These are phyloP conservation scores for Clavispora fructus DNA, from an alignment of 805 yeast species.

Conservation along the genomic window DNA sequence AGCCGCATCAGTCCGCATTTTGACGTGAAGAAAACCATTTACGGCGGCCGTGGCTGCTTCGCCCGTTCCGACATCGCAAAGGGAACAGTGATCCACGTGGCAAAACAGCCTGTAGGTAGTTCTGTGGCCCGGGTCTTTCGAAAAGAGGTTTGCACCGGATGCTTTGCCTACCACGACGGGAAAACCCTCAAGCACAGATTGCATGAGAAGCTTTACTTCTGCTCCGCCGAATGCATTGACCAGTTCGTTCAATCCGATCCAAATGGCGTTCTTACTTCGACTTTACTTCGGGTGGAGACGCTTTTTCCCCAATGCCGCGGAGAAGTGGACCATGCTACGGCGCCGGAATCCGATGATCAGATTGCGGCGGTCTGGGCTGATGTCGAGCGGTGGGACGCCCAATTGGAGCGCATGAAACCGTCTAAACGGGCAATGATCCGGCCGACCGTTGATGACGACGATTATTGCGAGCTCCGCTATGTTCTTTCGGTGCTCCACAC, in stretches of 20 bases:
- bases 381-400: constrained; percentile 33
- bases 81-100: constrained; percentile 36
- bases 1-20: constrained; percentile 16
- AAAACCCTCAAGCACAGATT: constrained; percentile 40
- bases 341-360: constrained; percentile 6
- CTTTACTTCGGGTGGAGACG: constrained; percentile 35
- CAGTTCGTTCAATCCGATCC: constrained; percentile 32
- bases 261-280: constrained; percentile 27
- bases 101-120: constrained; percentile 41
- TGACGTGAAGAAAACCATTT: constrained; percentile 34
- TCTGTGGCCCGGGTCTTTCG: constrained; percentile 49
- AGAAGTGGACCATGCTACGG: constrained; percentile 17
- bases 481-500: constrained; percentile 23
- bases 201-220: constrained; percentile 38
- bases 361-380: constrained; percentile 33
- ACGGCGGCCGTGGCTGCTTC: constrained; percentile 62
- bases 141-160: constrained; percentile 57
- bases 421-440: constrained; percentile 25
- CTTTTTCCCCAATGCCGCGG: constrained; percentile 22
- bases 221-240: constrained; percentile 41
- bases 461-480: constrained; percentile 48
- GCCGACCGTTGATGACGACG: constrained; percentile 48
- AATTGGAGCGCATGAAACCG: constrained; percentile 26
- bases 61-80: constrained; percentile 35
- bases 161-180: constrained; percentile 48